Evolutionary conservation across 208 protist genomes (phyloP).

Genomic region (Trypanosoma cruzi): DNA sequence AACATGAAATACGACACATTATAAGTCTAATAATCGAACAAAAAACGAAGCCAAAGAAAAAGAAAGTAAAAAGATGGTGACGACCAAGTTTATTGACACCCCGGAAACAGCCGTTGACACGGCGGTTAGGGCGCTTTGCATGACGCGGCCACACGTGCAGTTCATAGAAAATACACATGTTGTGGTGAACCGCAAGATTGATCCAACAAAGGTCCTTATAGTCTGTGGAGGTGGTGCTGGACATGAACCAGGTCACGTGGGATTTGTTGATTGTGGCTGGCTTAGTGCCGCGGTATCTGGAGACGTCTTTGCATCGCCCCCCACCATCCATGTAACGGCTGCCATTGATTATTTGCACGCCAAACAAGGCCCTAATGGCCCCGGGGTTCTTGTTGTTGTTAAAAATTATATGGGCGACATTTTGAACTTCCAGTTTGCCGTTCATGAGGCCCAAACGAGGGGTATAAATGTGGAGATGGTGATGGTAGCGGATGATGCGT

Average conservation of each 20-base stretch:
- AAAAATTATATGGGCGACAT: constrained; percentile 95
- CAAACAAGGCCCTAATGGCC: constrained; percentile 42
- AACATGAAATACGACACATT: background rate
- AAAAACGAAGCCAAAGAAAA: background rate
- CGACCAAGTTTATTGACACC: constrained; percentile 60
- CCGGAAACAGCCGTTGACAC: constrained; percentile 42
- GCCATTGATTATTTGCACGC: constrained; percentile 71
- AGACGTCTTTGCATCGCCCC: constrained; percentile 89
- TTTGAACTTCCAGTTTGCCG: constrained; percentile 89
- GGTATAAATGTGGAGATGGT: constrained; percentile 71
- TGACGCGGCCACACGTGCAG: constrained; percentile 35
- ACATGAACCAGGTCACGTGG: constrained; percentile 90
- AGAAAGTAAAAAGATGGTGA: constrained; percentile 10
- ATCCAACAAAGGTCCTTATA: constrained; percentile 63
- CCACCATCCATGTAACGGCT: constrained; percentile 56
- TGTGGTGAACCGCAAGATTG: constrained; percentile 34
- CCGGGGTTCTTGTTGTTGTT: constrained; percentile 87
- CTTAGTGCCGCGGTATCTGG: constrained; percentile 91
- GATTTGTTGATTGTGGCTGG: constrained; percentile 88
- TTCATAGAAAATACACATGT: constrained; percentile 53
- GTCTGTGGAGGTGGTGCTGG: constrained; percentile 89
- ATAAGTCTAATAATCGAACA: background rate
- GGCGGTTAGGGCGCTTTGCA: constrained; percentile 39
- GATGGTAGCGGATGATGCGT: constrained; percentile 84
- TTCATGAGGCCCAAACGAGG: constrained; percentile 51